Conservation (phyloP, 139 green algal genomes). For the Ettlia oleoabundans region DNA sequence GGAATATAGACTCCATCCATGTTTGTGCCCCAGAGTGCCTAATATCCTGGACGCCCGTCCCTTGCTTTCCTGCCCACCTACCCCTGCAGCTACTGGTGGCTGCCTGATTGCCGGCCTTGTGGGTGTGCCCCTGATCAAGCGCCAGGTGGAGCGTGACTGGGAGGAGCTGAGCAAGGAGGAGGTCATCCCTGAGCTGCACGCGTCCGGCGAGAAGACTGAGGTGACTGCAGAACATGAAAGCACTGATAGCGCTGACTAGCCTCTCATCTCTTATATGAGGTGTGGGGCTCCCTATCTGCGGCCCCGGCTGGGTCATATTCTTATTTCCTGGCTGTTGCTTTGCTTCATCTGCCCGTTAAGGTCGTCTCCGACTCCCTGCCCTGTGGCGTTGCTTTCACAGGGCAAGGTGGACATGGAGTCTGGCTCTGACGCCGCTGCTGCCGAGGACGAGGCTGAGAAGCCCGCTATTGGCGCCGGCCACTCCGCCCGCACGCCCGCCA, state of each 20-base stretch:
- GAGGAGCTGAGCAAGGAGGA: conserved; percentile 9
- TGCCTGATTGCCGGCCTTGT: conserved; percentile 5
- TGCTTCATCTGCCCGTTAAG: no score
- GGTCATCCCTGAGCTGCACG: conserved; percentile 17
- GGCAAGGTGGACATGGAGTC: not conserved
- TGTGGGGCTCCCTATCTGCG: no score
- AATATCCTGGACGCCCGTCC: no score
- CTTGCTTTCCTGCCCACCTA: no score
- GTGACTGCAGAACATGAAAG: no score
- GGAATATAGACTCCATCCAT: no score
- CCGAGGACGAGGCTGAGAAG: not conserved
- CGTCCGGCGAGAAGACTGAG: not conserved
- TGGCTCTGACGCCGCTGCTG: not conserved
- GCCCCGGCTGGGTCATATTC: no score
- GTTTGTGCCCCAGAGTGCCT: no score
- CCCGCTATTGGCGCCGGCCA: not conserved
- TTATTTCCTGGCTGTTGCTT: no score
- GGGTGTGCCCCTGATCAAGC: conserved; percentile 35
- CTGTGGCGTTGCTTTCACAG: no score
- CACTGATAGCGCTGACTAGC: no score
- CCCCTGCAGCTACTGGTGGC: conserved; percentile 13
- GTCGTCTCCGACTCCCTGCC: not conserved
- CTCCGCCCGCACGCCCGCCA: conserved; percentile 21
- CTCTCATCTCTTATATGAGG: no score
- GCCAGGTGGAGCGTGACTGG: conserved; percentile 33